Percentiles rank a stretch among this genome's conserved stretches.
These are phyloP conservation scores for Stevia rebaudiana DNA, from an alignment of 140 eudicot species.

Conservation along the genomic window DNA sequence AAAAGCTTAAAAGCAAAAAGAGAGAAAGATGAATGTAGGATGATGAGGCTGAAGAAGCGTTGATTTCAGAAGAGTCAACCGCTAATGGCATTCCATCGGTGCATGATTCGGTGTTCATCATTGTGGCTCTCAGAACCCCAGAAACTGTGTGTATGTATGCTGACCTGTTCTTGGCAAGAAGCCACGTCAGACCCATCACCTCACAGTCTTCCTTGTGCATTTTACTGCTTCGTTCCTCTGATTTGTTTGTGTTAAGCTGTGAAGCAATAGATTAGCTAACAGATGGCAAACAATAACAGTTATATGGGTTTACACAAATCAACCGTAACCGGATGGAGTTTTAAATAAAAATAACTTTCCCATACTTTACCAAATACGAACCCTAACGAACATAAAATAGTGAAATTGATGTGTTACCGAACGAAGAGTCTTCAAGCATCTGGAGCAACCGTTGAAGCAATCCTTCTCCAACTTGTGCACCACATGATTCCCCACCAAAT, in stretches of 20 bases:
- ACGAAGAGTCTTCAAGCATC: slow-evolving; percentile 61
- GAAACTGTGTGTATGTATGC: slow-evolving; percentile 80
- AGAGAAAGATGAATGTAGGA: slow-evolving; percentile 22
- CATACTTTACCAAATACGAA: too few relatives aligned
- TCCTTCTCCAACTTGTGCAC: slow-evolving; percentile 52
- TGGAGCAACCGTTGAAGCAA: slow-evolving; percentile 68
- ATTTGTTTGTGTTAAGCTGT: slow-evolving; percentile 35
- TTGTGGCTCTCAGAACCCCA: slow-evolving; percentile 69
- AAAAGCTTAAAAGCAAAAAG: slow-evolving; percentile 25
- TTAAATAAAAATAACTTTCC: too few relatives aligned
- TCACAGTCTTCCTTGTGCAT: slow-evolving; percentile 70
- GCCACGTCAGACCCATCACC: slow-evolving; percentile 94
- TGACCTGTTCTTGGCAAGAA: slow-evolving; percentile 74
- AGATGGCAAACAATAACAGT: too few relatives aligned
- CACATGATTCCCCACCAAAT: slow-evolving; percentile 41
- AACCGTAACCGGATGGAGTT: too few relatives aligned
- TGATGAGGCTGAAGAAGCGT: slow-evolving; percentile 42
- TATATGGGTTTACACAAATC: too few relatives aligned
- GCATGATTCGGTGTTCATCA: slow-evolving; percentile 60
- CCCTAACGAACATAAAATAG: too few relatives aligned
- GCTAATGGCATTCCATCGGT: slow-evolving; percentile 85
- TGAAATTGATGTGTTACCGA: slow-evolving; percentile 29
- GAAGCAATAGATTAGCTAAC: too few relatives aligned
- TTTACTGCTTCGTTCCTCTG: slow-evolving; percentile 53
- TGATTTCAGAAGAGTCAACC: slow-evolving; percentile 64